Percentiles rank a stretch among this genome's conserved stretches.
These are phyloP conservation scores for Austroboletus niveus DNA, from an alignment of 1,284 basidiomycete species.

Conservation along the genomic window DNA sequence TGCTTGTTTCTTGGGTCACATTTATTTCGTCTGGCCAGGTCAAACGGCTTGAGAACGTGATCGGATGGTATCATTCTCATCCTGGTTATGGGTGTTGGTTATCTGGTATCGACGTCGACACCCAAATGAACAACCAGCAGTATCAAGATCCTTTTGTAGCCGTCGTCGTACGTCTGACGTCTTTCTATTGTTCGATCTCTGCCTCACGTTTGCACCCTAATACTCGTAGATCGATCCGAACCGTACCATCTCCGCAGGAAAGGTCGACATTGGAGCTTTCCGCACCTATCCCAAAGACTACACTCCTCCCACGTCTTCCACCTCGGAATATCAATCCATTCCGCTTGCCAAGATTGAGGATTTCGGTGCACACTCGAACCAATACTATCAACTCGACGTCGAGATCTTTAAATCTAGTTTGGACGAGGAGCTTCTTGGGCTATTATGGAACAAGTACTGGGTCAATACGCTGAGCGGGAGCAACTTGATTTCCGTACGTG, in stretches of 20 bases:
- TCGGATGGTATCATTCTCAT: constrained; percentile 99
- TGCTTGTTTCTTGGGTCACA: not conserved
- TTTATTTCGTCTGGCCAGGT: constrained; percentile 45
- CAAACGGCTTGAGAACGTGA: constrained; percentile 80
- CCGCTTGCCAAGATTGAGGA: constrained; percentile 95
- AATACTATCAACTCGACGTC: constrained; percentile 93
- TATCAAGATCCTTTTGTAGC: constrained; percentile 97
- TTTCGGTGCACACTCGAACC: constrained; percentile 96
- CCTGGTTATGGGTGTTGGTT: constrained; percentile 98
- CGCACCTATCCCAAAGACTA: constrained; percentile 94
- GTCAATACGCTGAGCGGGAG: constrained; percentile 93
- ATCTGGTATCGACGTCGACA: constrained; percentile 95
- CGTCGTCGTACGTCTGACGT: constrained; percentile 73
- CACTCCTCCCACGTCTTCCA: constrained; percentile 67
- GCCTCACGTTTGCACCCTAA: not conserved
- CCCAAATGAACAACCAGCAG: constrained; percentile 92
- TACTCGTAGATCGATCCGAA: constrained; percentile 89
- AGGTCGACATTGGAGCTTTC: constrained; percentile 98
- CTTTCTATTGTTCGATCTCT: not conserved
- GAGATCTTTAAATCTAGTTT: constrained; percentile 92
- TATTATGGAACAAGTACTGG: constrained; percentile 99
- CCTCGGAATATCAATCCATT: constrained; percentile 91
- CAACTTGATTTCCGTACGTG: constrained; percentile 81
- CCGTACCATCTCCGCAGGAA: constrained; percentile 95
- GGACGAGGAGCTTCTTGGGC: constrained; percentile 82